Evolutionary conservation across 2,329 filamentous ascomycete genomes (phyloP).

Genomic region (Diaporthe sp.): DNA sequence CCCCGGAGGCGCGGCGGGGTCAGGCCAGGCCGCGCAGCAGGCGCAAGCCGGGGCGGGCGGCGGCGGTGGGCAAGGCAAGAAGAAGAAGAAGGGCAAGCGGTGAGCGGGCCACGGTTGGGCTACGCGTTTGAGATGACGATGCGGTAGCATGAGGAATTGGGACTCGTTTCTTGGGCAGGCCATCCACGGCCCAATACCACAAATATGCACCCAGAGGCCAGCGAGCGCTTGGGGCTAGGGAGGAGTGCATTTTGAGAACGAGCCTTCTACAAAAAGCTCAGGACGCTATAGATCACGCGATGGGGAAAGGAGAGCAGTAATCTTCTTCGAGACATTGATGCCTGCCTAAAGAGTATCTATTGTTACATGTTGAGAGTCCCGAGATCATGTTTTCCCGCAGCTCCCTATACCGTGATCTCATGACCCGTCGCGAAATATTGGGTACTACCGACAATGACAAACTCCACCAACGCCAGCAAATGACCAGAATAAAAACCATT

Average conservation of each 20-base stretch:
- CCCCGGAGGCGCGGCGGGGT: slow-evolving; percentile 40
- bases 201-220: too few species aligned
- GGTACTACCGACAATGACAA: slow-evolving; percentile 37
- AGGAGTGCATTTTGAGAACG: background rate
- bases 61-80: slow-evolving; percentile 71
- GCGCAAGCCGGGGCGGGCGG: slow-evolving; percentile 49
- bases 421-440: slow-evolving; percentile 40
- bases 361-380: slow-evolving; percentile 34
- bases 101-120: slow-evolving; percentile 52
- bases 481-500: slow-evolving; percentile 26
- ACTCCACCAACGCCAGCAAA: slow-evolving; percentile 39
- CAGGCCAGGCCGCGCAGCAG: slow-evolving; percentile 45
- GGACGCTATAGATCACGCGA: background rate
- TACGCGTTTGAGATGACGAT: background rate
- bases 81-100: slow-evolving; percentile 81
- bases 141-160: background rate
- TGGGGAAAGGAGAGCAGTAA: background rate
- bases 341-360: slow-evolving; percentile 39
- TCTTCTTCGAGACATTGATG: slow-evolving; percentile 35
- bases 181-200: background rate
- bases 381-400: slow-evolving; percentile 29
- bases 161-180: background rate
- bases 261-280: background rate
- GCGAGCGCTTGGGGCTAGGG: background rate
- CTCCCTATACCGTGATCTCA: slow-evolving; percentile 37